Evolutionary conservation across 768 basidiomycete species (phyloP).

Genomic region (Pisolithus sp.): DNA sequence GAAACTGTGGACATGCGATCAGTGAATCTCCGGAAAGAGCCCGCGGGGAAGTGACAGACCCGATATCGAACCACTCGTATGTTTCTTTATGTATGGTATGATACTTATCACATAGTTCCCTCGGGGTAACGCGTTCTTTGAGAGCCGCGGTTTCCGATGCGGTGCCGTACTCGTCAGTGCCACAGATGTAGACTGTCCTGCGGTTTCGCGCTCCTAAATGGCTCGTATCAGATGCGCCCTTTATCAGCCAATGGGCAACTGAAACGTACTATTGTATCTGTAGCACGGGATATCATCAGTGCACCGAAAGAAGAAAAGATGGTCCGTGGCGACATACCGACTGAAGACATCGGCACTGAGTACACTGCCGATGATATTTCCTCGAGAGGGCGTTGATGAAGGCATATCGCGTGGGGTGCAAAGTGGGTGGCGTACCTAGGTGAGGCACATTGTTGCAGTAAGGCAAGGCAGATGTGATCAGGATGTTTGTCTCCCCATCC

Average conservation of each 20-base stretch:
- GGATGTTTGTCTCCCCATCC: conserved; percentile 78
- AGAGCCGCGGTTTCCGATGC: conserved; percentile 97
- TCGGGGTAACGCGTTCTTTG: conserved; percentile 77
- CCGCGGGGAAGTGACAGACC: conserved; percentile 37
- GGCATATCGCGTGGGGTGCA: conserved; percentile 5
- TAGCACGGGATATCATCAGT: conserved; percentile 1
- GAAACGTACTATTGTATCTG: conserved; percentile 56
- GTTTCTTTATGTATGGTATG: conserved; percentile 82
- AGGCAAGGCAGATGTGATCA: conserved; percentile 93
- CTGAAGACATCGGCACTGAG: conserved; percentile 97
- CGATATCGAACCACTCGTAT: conserved; percentile 97
- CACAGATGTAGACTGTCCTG: conserved; percentile 90
- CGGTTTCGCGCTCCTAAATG: conserved; percentile 63
- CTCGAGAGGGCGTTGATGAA: conserved; percentile 27
- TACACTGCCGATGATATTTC: conserved; percentile 92
- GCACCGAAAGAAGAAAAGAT: neutral
- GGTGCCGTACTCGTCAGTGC: conserved; percentile 99
- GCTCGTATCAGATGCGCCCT: conserved; percentile 1
- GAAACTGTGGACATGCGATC: conserved; percentile 48
- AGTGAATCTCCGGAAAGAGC: conserved; percentile 3
- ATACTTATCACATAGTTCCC: conserved; percentile 87
- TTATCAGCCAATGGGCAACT: neutral
- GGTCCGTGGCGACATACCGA: conserved; percentile 47
- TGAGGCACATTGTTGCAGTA: conserved; percentile 98
- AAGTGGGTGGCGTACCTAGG: conserved; percentile 52